Evolutionary conservation across 2,329 filamentous ascomycete genomes (phyloP).

Genomic region (Nothophaeocryptopus gaeumannii): DNA sequence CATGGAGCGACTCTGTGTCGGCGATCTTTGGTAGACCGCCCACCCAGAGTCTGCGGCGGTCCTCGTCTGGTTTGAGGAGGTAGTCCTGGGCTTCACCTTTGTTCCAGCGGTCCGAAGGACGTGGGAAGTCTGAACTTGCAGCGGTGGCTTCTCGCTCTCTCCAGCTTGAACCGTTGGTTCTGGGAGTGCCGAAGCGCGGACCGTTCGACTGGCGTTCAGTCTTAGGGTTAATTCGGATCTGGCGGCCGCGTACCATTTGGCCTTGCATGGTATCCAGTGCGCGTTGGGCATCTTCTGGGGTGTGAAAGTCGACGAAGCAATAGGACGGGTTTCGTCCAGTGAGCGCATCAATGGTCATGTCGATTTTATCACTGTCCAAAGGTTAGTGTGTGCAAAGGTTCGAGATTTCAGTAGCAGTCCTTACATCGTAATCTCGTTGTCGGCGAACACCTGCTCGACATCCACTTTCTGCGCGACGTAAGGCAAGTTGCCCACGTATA

Average conservation of each 20-base stretch:
- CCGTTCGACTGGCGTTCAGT: constrained; percentile 14
- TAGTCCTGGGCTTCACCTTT: constrained; percentile 40
- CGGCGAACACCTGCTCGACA: constrained; percentile 48
- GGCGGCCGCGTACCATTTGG: constrained; percentile 55
- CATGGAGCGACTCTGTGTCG: constrained; percentile 42
- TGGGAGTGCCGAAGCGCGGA: neutral
- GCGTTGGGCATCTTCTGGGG: constrained; percentile 54
- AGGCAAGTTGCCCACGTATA: constrained; percentile 56
- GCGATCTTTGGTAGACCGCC: constrained; percentile 46
- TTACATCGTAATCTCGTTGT: constrained; percentile 38
- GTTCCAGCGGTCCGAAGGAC: constrained; percentile 41
- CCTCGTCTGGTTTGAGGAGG: constrained; percentile 30
- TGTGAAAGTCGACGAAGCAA: constrained; percentile 68
- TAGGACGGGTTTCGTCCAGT: constrained; percentile 69
- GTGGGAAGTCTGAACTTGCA: constrained; percentile 23
- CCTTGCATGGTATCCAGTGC: constrained; percentile 59
- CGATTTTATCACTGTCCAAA: constrained; percentile 53
- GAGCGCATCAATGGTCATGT: constrained; percentile 67
- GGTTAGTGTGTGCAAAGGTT: neutral
- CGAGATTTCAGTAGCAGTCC: constrained; percentile 1
- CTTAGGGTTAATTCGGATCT: constrained; percentile 57
- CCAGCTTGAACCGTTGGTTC: neutral
- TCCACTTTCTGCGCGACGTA: constrained; percentile 54
- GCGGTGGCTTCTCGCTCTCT: neutral
- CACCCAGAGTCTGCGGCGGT: constrained; percentile 41